phyloP scores from a whole-genome alignment of 139 green algal species.

The Spirogloea muscicola region DNA sequence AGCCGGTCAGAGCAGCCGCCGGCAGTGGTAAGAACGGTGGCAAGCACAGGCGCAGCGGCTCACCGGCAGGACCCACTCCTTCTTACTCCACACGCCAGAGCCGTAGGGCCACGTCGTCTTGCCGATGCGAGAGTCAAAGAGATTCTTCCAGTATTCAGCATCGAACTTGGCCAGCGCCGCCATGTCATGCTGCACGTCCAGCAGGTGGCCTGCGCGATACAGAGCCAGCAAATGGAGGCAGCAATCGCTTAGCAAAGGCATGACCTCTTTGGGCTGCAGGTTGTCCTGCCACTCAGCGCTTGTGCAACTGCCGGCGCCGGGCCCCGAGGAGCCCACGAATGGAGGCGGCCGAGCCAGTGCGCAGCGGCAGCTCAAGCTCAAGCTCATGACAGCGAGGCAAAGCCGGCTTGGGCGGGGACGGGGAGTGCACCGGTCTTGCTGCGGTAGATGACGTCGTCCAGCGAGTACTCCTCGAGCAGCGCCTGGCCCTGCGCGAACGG shows the following conservation, averaged over 20 bases:
- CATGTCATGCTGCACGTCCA: constrained; percentile 98
- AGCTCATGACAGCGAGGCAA: too few species aligned
- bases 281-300: too few species aligned
- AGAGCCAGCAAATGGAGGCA: too few species aligned
- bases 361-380: too few species aligned
- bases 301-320: too few species aligned
- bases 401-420: too few species aligned
- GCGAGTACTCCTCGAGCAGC: constrained; percentile 75
- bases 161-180: constrained; percentile 76
- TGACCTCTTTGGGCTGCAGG: too few species aligned
- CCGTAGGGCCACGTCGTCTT: constrained; percentile 93
- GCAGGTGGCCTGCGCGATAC: constrained; percentile 63
- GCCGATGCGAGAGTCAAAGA: constrained; percentile 89
- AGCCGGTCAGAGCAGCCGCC: constrained; percentile 2
- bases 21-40: neutral
- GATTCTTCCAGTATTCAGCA: constrained; percentile 84
- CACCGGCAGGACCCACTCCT: constrained; percentile 97
- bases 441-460: constrained; percentile 93
- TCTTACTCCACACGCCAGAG: constrained; percentile 98
- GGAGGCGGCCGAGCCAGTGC: too few species aligned
- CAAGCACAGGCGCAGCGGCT: neutral
- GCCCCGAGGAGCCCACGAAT: too few species aligned
- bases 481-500: constrained; percentile 73
- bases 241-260: too few species aligned
- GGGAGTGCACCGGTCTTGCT: constrained; percentile 57